These are phyloP conservation scores for Macrolepiota dolichaula DNA, from an alignment of 768 basidiomycete species.

Conservation along the genomic window DNA sequence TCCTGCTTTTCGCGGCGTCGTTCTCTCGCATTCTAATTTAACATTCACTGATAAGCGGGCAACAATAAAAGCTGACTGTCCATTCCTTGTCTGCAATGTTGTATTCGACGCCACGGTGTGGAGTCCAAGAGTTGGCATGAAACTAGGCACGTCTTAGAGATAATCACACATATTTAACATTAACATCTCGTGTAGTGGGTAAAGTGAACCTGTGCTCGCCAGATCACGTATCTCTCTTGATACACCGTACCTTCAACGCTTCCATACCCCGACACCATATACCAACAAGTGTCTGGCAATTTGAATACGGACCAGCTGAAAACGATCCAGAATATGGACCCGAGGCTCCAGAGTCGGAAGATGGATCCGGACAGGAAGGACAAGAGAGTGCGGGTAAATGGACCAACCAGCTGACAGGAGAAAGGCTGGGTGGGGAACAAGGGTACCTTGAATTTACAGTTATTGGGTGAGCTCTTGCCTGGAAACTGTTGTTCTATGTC, in stretches of 20 bases:
- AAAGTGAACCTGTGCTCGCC: slow-evolving; percentile 87
- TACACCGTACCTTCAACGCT: slow-evolving; percentile 91
- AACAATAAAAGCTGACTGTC: slow-evolving; percentile 76
- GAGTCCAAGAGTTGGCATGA: slow-evolving; percentile 82
- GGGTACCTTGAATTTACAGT: slow-evolving; percentile 81
- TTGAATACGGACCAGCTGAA: slow-evolving; percentile 81
- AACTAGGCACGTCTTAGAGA: slow-evolving; percentile 53
- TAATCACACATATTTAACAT: slow-evolving; percentile 1
- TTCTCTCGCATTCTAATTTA: slow-evolving; percentile 82
- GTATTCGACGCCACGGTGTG: slow-evolving; percentile 84
- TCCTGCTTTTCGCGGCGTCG: slow-evolving; percentile 81
- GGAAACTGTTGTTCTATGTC: not conserved
- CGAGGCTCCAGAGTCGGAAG: slow-evolving; percentile 23
- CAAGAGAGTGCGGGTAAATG: slow-evolving; percentile 65
- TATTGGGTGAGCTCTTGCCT: slow-evolving; percentile 60
- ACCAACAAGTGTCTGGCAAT: slow-evolving; percentile 74
- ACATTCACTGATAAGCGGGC: slow-evolving; percentile 63
- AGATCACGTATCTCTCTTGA: slow-evolving; percentile 86
- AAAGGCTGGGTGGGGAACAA: slow-evolving; percentile 62
- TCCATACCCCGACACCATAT: slow-evolving; percentile 94
- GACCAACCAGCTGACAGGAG: slow-evolving; percentile 71
- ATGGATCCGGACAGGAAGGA: slow-evolving; percentile 22
- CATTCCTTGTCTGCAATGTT: slow-evolving; percentile 73
- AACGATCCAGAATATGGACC: slow-evolving; percentile 72
- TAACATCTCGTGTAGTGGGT: slow-evolving; percentile 50